Conservation (phyloP, 257 asterid genomes). For the Apocynum venetum region DNA sequence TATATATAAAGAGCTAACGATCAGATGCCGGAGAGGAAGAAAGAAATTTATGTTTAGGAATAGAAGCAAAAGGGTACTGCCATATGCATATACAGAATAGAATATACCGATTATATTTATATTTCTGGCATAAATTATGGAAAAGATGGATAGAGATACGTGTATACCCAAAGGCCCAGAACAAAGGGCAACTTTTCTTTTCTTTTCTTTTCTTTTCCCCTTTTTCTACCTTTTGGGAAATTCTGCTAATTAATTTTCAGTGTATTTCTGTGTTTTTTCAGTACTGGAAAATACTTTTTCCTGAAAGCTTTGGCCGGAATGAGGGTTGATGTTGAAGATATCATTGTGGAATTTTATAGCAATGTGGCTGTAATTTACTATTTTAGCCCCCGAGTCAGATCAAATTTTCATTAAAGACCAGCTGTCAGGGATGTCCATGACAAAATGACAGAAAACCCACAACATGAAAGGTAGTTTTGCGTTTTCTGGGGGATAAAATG, state of each 20-base stretch:
- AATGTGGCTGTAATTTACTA: background rate
- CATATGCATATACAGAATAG: background rate
- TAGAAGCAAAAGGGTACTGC: background rate
- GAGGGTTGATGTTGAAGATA: conserved; percentile 49
- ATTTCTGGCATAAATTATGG: background rate
- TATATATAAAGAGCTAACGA: background rate
- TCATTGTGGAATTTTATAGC: conserved; percentile 18
- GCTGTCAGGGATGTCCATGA: background rate
- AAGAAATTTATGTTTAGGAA: conserved; percentile 1
- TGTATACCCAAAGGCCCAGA: background rate
- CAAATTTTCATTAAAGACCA: conserved; percentile 10
- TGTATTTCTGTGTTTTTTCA: conserved; percentile 21
- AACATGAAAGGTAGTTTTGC: too few species aligned
- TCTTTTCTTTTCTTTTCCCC: background rate
- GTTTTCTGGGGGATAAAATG: too few species aligned
- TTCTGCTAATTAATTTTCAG: conserved; percentile 4
- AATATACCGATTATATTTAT: background rate
- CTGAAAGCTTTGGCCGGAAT: conserved; percentile 38
- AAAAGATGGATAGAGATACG: background rate
- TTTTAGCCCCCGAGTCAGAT: background rate
- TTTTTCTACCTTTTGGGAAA: conserved; percentile 1
- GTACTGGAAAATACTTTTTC: conserved; percentile 32
- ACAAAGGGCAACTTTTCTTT: conserved; percentile 7
- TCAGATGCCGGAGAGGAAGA: background rate
- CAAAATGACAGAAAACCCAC: conserved; percentile 6